phyloP scores from a whole-genome alignment of 2,329 filamentous ascomycete species.

The Exserohilum rostratum region DNA sequence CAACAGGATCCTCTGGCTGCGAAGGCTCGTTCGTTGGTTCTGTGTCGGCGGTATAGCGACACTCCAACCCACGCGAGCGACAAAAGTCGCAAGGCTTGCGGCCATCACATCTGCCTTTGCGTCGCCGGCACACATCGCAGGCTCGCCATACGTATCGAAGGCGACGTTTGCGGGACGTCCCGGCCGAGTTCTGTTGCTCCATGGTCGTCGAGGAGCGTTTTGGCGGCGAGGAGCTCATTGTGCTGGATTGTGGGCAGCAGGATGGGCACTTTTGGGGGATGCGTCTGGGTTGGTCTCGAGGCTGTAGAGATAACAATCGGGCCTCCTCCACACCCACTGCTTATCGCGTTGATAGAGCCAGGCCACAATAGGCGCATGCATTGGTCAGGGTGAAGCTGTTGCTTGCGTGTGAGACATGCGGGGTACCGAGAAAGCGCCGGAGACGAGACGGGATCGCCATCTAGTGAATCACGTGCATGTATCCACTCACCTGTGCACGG shows the following conservation, averaged over 20 bases:
- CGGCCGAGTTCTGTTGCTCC: neutral
- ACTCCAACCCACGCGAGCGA: neutral
- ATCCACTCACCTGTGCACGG: neutral
- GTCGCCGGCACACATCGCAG: constrained; percentile 1
- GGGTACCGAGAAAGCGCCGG: neutral
- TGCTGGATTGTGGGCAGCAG: neutral
- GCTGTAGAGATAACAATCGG: neutral
- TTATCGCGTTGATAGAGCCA: neutral
- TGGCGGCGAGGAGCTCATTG: neutral
- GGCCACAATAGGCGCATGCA: neutral
- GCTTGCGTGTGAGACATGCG: neutral
- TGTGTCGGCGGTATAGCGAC: neutral
- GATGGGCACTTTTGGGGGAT: neutral
- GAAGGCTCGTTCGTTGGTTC: neutral
- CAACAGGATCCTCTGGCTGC: neutral
- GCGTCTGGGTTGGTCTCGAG: neutral
- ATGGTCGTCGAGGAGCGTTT: neutral
- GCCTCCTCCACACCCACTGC: neutral
- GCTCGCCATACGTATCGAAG: constrained; percentile 1
- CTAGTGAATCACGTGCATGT: neutral
- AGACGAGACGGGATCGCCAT: neutral
- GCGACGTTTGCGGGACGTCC: neutral
- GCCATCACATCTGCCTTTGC: neutral
- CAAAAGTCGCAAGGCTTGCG: neutral
- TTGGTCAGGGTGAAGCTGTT: neutral